A percentile compares a stretch with the other conserved stretches of the same genome.
These are phyloP conservation scores for Ilyonectria robusta DNA, from an alignment of 2,329 filamentous ascomycete genomes.

Conservation along the genomic window DNA sequence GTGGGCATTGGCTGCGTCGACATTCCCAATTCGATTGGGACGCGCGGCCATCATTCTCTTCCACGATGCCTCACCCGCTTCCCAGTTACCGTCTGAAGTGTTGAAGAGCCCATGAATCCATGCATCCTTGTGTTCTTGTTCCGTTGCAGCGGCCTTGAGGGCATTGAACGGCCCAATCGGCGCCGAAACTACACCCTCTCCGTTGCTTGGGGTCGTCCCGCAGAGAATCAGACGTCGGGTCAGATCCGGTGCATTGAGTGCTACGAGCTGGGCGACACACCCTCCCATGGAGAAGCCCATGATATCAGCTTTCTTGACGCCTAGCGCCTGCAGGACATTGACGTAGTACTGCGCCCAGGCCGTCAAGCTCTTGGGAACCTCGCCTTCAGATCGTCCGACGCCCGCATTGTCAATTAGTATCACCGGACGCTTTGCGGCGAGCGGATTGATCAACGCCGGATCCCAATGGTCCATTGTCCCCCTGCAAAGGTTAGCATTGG, in stretches of 20 bases:
- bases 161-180: conserved; percentile 51
- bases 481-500: conserved; percentile 37
- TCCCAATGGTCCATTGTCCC: conserved; percentile 59
- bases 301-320: conserved; percentile 58
- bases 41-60: conserved; percentile 51
- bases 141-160: conserved; percentile 50
- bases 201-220: conserved; percentile 59
- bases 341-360: conserved; percentile 53
- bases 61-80: conserved; percentile 53
- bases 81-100: conserved; percentile 48
- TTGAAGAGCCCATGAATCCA: conserved; percentile 55
- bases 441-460: conserved; percentile 60
- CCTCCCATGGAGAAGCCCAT: conserved; percentile 67
- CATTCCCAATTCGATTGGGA: conserved; percentile 44
- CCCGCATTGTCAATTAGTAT: conserved; percentile 65
- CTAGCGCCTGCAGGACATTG: conserved; percentile 55
- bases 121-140: conserved; percentile 51
- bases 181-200: conserved; percentile 51
- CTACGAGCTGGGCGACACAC: conserved; percentile 60
- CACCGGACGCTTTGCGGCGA: conserved; percentile 58
- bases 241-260: conserved; percentile 55
- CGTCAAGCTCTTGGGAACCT: conserved; percentile 53
- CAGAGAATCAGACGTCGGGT: conserved; percentile 60
- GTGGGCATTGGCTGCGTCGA: conserved; percentile 46
- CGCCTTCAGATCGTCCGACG: conserved; percentile 60